A percentile compares a stretch with the other conserved stretches of the same genome.
Evolutionary conservation across 1,284 basidiomycete species (phyloP).

Genomic region (Trichosporon ovoides): DNA sequence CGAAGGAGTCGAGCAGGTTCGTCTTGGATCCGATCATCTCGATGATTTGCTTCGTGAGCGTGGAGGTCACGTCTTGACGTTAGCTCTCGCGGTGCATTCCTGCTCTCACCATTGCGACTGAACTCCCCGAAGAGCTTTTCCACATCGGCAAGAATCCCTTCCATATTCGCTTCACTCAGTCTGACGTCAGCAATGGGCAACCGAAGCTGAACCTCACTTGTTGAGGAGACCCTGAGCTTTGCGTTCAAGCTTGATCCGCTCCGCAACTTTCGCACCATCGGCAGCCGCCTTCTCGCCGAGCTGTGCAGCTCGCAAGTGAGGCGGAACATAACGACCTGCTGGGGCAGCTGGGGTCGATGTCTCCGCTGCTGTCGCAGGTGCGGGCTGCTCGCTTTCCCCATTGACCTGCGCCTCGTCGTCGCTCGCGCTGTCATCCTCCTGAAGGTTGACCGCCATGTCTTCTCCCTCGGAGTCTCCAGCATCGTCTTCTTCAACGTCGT

Average conservation of each 20-base stretch:
- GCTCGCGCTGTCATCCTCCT: too few relatives aligned
- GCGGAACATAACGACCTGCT: constrained; percentile 51
- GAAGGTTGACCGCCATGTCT: constrained; percentile 14
- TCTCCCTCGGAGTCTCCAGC: constrained; percentile 8
- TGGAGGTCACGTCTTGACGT: constrained; percentile 80
- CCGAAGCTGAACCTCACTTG: constrained; percentile 53
- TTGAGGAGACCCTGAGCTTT: constrained; percentile 86
- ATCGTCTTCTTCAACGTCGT: constrained; percentile 15
- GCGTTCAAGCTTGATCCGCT: constrained; percentile 62
- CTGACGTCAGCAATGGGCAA: constrained; percentile 48
- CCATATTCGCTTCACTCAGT: constrained; percentile 86
- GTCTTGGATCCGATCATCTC: constrained; percentile 76
- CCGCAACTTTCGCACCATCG: constrained; percentile 53
- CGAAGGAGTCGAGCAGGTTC: constrained; percentile 81
- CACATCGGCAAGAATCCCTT: constrained; percentile 68
- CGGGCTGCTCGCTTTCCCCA: too few relatives aligned
- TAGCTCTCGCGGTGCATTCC: background rate
- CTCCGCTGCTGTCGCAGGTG: background rate
- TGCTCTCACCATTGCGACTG: constrained; percentile 69
- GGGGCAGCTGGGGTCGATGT: background rate
- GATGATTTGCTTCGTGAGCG: constrained; percentile 71
- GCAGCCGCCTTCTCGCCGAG: constrained; percentile 41
- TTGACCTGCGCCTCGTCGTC: too few relatives aligned
- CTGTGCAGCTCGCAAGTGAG: constrained; percentile 50
- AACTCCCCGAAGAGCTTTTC: constrained; percentile 73